Base-by-base conservation (phyloP, 768 basidiomycete genomes). In the Cystofilobasidium macerans region DNA sequence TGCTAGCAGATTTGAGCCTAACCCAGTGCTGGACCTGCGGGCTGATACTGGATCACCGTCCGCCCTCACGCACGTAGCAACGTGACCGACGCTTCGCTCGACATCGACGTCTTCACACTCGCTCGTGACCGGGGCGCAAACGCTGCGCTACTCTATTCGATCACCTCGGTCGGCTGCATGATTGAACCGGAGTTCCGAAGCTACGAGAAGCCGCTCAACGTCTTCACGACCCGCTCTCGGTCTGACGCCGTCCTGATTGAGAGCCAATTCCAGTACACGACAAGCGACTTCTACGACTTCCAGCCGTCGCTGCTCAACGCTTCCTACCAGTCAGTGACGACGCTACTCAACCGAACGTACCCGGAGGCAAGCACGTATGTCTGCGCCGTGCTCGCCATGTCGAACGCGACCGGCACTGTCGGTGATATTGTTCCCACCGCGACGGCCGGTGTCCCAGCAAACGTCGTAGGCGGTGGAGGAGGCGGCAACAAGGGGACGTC, bases 81-180 rank as follows among this genome's bases (percentile, higher is more conserved):
- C 18, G 54, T 62, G 33, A 69, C 40, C 56, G 38, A 26, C 54
- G 36, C 57, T 32, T 64, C 69, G 16, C 57, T 70, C 20, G 78
- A 82, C 3, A 74, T 78, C 57, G 91, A 95, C 73, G 82, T 93
- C 61, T 90, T 95, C 75, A 89, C 88, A 0, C 79, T 89, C 47
- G 89, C 88, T 26, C 79, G 81, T 47, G 83, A 86, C 69, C 79
- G 83, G 69, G 92, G 92, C 6, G 92, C 91, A 0, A 82, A 83
- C 40, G 86, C 87, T 18, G 88, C 87, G 33, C 45, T 40, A 6
- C 61, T 54, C 6, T 42, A 38, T 26, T n/a, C 7, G 35, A 3
- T 7, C 35, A 53, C 61, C 65, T 86, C 88, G 0, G 75, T 82
- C 59, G 83, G 86, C 0, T 94, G 92, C 72, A 76, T 83, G 36